phyloP scores from a whole-genome alignment of 2,329 filamentous ascomycete species.

The Byssothecium circinans region DNA sequence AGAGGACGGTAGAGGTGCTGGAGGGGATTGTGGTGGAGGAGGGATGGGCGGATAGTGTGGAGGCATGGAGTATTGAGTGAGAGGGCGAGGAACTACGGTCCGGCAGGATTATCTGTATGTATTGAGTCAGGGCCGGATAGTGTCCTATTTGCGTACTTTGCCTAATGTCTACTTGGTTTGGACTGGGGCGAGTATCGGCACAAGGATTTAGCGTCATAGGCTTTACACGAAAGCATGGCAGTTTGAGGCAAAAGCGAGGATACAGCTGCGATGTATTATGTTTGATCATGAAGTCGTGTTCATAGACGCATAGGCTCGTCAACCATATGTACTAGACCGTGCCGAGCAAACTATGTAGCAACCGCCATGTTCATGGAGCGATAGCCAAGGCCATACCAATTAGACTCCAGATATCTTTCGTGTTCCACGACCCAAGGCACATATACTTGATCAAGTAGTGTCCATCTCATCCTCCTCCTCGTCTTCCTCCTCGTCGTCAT shows the following conservation, averaged over 20 bases:
- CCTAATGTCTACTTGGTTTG: too few species aligned
- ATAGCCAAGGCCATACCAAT: neutral
- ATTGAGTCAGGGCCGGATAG: too few species aligned
- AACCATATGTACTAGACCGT: neutral
- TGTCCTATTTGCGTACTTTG: too few species aligned
- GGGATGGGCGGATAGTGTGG: constrained; percentile 20
- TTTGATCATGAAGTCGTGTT: neutral
- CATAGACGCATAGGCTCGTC: neutral
- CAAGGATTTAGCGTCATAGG: too few species aligned
- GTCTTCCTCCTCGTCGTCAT: constrained; percentile 48
- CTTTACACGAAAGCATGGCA: too few species aligned
- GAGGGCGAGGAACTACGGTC: too few species aligned
- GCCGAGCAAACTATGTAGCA: neutral
- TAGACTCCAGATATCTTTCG: neutral
- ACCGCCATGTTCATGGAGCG: neutral
- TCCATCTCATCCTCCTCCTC: constrained; percentile 15
- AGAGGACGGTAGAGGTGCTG: constrained; percentile 50
- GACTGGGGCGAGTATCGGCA: too few species aligned
- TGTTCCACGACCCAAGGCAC: neutral
- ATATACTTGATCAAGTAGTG: neutral
- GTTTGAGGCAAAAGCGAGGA: too few species aligned
- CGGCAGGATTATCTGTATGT: too few species aligned
- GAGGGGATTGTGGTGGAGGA: constrained; percentile 25
- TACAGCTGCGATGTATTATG: neutral
- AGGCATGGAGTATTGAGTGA: constrained; percentile 28